phyloP scores from a whole-genome alignment of 306 rosid species.

The Abrus pulchellus region DNA sequence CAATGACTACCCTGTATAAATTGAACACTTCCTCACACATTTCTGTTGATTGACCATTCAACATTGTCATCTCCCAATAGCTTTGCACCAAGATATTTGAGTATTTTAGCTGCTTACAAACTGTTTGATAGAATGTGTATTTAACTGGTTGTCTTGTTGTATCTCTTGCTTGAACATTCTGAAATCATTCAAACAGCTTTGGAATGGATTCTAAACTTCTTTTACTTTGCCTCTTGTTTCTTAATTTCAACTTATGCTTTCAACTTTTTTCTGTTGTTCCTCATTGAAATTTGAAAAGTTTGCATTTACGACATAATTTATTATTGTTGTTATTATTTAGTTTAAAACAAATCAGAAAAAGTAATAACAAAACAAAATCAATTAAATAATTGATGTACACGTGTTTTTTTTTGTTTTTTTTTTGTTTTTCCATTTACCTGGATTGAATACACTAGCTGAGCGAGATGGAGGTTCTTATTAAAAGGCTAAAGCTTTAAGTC shows the following conservation, averaged over 20 bases:
- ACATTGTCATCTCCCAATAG: not conserved
- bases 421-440: too few relatives aligned
- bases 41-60: not conserved
- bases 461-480: not conserved
- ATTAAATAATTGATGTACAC: too few relatives aligned
- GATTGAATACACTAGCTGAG: too few relatives aligned
- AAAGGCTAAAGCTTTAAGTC: not conserved
- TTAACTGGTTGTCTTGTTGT: not conserved
- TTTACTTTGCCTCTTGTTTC: slow-evolving; percentile 1
- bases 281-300: not conserved
- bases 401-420: too few relatives aligned
- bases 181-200: not conserved
- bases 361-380: too few relatives aligned
- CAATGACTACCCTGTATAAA: not conserved
- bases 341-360: not conserved
- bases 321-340: not conserved
- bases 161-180: not conserved
- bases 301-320: not conserved
- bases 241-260: not conserved
- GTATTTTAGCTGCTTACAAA: slow-evolving; percentile 6
- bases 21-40: not conserved
- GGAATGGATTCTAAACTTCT: not conserved
- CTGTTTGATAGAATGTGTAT: slow-evolving; percentile 39
- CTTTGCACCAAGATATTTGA: not conserved
- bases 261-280: not conserved